Percentiles rank a stretch among this genome's conserved stretches.
phyloP scores from a whole-genome alignment of 495 filamentous ascomycete species.

The Aspergillus affinis region DNA sequence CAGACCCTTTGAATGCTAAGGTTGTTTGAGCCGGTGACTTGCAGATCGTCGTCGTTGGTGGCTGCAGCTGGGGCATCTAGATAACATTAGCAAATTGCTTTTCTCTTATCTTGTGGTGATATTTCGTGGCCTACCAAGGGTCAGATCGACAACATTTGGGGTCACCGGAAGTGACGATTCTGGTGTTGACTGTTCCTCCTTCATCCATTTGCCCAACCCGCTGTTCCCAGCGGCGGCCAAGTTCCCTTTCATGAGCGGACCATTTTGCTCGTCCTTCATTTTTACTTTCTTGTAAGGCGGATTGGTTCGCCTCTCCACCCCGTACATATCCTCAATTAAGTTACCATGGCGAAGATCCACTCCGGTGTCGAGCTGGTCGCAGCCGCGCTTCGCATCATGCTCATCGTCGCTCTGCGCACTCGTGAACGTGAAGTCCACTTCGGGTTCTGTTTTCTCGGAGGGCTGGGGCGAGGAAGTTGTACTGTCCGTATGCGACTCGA shows the following conservation, averaged over 20 bases:
- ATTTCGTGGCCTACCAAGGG: conserved; percentile 41
- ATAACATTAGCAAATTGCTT: conserved; percentile 5
- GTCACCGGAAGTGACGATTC: conserved; percentile 19
- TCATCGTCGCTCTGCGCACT: conserved; percentile 24
- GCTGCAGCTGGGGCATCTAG: conserved; percentile 25
- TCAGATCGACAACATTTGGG: conserved; percentile 62
- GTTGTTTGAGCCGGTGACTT: conserved; percentile 44
- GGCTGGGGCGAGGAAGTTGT: conserved; percentile 13
- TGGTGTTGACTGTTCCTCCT: conserved; percentile 46
- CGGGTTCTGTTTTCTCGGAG: conserved; percentile 12
- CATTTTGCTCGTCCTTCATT: conserved; percentile 34
- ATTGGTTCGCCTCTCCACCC: conserved; percentile 62
- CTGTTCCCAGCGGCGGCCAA: conserved; percentile 49
- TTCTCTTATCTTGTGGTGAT: background rate
- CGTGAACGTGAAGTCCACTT: conserved; percentile 31
- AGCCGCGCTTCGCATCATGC: conserved; percentile 31
- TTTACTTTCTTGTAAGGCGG: conserved; percentile 68
- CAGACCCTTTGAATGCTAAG: conserved; percentile 68
- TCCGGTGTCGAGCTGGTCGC: conserved; percentile 28
- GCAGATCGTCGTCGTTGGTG: conserved; percentile 44
- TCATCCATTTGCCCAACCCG: conserved; percentile 64
- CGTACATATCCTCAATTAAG: conserved; percentile 68
- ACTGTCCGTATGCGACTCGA: background rate
- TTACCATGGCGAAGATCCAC: conserved; percentile 27
- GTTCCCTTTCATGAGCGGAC: conserved; percentile 39